Base-by-base conservation (phyloP, 169 alveolate genomes). In the Eimeria nieschulzi region DNA sequence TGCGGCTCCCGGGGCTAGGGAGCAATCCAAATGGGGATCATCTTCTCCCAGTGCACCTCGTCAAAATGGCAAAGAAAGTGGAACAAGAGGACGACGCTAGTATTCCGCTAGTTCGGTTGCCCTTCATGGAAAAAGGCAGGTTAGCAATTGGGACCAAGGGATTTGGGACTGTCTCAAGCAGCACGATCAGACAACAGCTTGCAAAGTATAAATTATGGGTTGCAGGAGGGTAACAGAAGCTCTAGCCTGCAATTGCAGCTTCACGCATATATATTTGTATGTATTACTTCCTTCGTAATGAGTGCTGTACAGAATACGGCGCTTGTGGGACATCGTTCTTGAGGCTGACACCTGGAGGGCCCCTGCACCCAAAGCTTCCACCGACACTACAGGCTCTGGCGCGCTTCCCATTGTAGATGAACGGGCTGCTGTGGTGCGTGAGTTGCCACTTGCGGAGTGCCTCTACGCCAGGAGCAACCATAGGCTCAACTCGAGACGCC, bases 381-480 rank as follows among this genome's bases (percentile, higher is more conserved):
- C 70, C 8, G 68, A 9, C 15, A 23, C 70, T 7, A 33, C 46
- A 54, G 88, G 64, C 80, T 63, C 26, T 7, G 79, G 87, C n/a
- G 80, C 83, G 61, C 76, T 72, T 23, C 92, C 92, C 55, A 19
- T 33, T 25, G 92, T 87, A 15, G 92, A 72, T 56, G 92, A 87
- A 59, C 13, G 66, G 12, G 76, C 86, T 5, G 73, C 92, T 7
- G 56, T 87, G 5, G 87, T 87, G 33, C 76, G 86, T 23, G 92
- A 87, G 51, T 61, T 87, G 66, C 86, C 92, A 21, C 87, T 87
- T 2, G 87, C 92, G 21, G 92, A 87, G 70, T 51, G 76, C 26
- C 92, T 87, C 23, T 76, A 78, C 70, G 13, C 79, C 9, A 61
- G 80, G 56, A 26, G 55, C 79, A 87, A 33, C 80, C 80, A 72